Evolutionary conservation across 1,284 basidiomycete genomes (phyloP).

Genomic region (Marasmius sp.): DNA sequence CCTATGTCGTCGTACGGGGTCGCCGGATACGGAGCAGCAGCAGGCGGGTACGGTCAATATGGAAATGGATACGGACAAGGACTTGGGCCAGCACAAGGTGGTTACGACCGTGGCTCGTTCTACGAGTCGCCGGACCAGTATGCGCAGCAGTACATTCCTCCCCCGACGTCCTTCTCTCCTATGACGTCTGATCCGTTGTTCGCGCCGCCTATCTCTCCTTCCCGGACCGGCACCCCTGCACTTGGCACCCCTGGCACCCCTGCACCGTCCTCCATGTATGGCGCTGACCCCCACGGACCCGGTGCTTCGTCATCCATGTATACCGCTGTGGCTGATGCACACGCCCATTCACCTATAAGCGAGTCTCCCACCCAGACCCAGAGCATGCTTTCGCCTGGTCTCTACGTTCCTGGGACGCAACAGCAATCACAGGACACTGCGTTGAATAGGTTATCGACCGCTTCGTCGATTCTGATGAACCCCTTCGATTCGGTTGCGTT

Average conservation of each 20-base stretch:
- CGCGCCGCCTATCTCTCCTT: background rate
- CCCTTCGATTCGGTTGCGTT: background rate
- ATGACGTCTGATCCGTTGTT: background rate
- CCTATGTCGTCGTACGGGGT: background rate
- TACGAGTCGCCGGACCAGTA: background rate
- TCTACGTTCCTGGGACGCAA: background rate
- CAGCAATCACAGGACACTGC: background rate
- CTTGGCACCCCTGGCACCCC: background rate
- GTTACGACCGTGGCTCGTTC: background rate
- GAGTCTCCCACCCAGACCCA: background rate
- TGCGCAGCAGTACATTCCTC: background rate
- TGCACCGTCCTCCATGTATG: background rate
- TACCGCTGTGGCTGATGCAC: too few relatives aligned
- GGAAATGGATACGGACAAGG: background rate
- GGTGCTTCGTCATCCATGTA: too few relatives aligned
- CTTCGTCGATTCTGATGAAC: background rate
- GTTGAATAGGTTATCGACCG: background rate
- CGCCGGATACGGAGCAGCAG: background rate
- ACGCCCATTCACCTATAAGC: background rate
- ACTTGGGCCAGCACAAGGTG: background rate
- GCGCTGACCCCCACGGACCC: too few relatives aligned
- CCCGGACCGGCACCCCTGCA: background rate
- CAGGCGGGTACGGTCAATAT: background rate
- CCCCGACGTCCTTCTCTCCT: background rate
- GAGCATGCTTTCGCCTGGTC: background rate